phyloP scores from a whole-genome alignment of 169 alveolate species.

The Perkinsus olseni region DNA sequence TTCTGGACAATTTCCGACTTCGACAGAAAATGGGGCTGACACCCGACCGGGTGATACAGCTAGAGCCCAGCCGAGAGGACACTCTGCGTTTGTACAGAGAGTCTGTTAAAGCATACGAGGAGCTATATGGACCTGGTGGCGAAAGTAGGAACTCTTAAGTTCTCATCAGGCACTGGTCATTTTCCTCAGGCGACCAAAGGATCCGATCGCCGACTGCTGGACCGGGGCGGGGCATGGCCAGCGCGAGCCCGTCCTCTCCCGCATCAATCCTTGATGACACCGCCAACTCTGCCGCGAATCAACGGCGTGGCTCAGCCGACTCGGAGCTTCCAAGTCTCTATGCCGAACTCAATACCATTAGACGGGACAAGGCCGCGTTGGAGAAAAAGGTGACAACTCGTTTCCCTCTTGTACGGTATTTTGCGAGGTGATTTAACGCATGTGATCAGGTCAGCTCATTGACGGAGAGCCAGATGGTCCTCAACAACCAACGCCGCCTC shows the following conservation, averaged over 20 bases:
- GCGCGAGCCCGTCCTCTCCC: background rate
- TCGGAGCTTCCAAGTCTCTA: background rate
- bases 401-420: too few relatives aligned
- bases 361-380: background rate
- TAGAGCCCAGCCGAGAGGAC: background rate
- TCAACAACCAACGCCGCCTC: background rate
- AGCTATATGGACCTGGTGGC: background rate
- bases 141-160: background rate
- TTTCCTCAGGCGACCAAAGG: background rate
- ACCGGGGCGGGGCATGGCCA: background rate
- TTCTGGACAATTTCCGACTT: background rate
- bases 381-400: background rate
- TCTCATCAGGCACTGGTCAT: too few relatives aligned
- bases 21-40: background rate
- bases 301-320: background rate
- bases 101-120: background rate
- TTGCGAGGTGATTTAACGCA: too few relatives aligned
- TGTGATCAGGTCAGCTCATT: background rate
- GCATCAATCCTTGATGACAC: too few relatives aligned
- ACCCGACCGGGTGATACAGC: background rate
- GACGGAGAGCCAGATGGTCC: background rate
- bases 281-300: too few relatives aligned
- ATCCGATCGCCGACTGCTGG: background rate
- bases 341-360: background rate
- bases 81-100: background rate